phyloP scores from a whole-genome alignment of 2,329 filamentous ascomycete species.

The Seiridium cupressi region DNA sequence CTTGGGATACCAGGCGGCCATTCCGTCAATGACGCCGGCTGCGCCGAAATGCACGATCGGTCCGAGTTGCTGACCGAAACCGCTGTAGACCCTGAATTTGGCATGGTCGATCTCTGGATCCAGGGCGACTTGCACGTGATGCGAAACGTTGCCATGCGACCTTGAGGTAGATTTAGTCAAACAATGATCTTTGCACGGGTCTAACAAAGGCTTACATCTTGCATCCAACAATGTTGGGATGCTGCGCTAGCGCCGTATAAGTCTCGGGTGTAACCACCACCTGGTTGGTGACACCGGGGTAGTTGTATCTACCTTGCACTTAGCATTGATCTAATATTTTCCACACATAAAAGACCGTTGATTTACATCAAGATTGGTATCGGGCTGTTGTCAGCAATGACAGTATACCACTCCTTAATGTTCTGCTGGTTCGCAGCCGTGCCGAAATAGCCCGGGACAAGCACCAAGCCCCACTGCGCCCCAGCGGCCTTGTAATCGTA shows the following conservation, averaged over 20 bases:
- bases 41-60: constrained; percentile 62
- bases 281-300: constrained; percentile 66
- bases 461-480: constrained; percentile 60
- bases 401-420: constrained; percentile 58
- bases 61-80: constrained; percentile 62
- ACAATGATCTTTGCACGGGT: not conserved
- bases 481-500: constrained; percentile 51
- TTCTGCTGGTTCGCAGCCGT: constrained; percentile 55
- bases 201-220: constrained; percentile 44
- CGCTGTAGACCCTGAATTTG: constrained; percentile 63
- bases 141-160: constrained; percentile 61
- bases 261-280: constrained; percentile 57
- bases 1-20: constrained; percentile 64
- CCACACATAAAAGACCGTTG: not conserved
- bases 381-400: constrained; percentile 58
- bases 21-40: constrained; percentile 64
- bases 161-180: constrained; percentile 11
- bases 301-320: constrained; percentile 40
- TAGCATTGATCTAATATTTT: not conserved
- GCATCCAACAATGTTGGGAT: constrained; percentile 66
- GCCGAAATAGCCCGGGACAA: constrained; percentile 66
- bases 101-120: constrained; percentile 59
- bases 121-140: constrained; percentile 61
- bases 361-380: constrained; percentile 60
- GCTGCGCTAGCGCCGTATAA: constrained; percentile 54